A percentile compares a stretch with the other conserved stretches of the same genome.
These are phyloP conservation scores for Simmondsia chinensis DNA, from an alignment of 148 eudicot genomes.

Conservation along the genomic window DNA sequence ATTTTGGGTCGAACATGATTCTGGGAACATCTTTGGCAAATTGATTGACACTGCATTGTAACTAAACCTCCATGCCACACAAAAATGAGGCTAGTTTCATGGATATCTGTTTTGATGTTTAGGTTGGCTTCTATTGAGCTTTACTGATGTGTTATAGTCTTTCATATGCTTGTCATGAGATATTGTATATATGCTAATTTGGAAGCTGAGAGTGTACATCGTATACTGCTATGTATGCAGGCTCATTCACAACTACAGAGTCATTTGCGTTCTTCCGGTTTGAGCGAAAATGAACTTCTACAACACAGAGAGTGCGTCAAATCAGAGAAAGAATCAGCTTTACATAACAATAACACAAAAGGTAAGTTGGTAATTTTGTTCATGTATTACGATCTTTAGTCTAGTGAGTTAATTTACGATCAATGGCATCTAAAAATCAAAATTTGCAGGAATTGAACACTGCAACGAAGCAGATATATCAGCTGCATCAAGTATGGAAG, in stretches of 20 bases:
- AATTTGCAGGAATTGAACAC: constrained; percentile 3
- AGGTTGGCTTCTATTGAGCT: background rate
- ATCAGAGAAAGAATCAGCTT: constrained; percentile 11
- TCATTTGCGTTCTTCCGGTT: constrained; percentile 8
- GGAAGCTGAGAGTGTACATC: constrained; percentile 12
- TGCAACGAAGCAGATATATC: constrained; percentile 12
- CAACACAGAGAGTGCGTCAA: constrained; percentile 9
- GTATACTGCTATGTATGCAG: constrained; percentile 19
- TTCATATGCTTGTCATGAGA: constrained; percentile 6
- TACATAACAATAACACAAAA: too few species aligned
- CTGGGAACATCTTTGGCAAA: too few species aligned
- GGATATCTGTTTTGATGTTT: background rate
- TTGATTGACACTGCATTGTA: too few species aligned
- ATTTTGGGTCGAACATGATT: too few species aligned
- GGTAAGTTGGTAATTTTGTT: too few species aligned
- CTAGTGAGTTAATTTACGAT: too few species aligned
- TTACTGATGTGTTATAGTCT: constrained; percentile 1
- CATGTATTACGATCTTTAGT: too few species aligned
- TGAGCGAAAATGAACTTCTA: constrained; percentile 1
- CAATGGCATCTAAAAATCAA: constrained; percentile 5
- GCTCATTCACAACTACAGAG: constrained; percentile 14
- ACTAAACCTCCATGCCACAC: background rate
- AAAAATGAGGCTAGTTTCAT: background rate
- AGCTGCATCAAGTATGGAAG: constrained; percentile 6
- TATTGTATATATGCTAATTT: constrained; percentile 6